Evolutionary conservation across 163 green algal genomes (phyloP).

Genomic region (Chlorella variabilis): DNA sequence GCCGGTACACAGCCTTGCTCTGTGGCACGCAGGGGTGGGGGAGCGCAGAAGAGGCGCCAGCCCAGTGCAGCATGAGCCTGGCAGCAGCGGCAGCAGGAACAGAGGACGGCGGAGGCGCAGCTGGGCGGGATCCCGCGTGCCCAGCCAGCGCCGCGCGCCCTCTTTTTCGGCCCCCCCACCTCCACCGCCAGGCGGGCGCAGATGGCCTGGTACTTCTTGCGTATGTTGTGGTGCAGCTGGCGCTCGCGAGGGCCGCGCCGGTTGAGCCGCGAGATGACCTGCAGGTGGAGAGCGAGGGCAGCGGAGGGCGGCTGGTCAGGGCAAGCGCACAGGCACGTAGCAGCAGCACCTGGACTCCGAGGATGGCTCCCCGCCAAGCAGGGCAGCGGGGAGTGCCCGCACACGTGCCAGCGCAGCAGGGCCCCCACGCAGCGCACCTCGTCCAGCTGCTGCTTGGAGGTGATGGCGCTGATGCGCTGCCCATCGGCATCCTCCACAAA

Average conservation of each 20-base stretch:
- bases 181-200: slow-evolving; percentile 21
- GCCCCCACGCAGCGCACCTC: too few relatives aligned
- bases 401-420: too few relatives aligned
- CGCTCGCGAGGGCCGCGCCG: slow-evolving; percentile 55
- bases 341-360: too few relatives aligned
- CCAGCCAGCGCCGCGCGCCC: too few relatives aligned
- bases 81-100: too few relatives aligned
- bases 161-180: neutral
- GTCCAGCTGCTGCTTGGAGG: slow-evolving; percentile 53
- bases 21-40: neutral
- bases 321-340: too few relatives aligned
- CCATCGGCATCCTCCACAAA: slow-evolving; percentile 67
- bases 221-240: slow-evolving; percentile 46
- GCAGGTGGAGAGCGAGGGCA: neutral
- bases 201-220: slow-evolving; percentile 37
- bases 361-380: too few relatives aligned
- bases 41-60: too few relatives aligned
- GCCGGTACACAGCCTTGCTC: neutral
- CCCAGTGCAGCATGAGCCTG: too few relatives aligned
- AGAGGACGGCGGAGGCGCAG: too few relatives aligned
- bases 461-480: slow-evolving; percentile 48
- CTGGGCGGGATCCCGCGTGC: too few relatives aligned
- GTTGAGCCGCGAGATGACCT: slow-evolving; percentile 57
- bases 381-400: too few relatives aligned
- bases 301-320: neutral